phyloP scores from a whole-genome alignment of 257 asterid species.

The Primulina eburnea region DNA sequence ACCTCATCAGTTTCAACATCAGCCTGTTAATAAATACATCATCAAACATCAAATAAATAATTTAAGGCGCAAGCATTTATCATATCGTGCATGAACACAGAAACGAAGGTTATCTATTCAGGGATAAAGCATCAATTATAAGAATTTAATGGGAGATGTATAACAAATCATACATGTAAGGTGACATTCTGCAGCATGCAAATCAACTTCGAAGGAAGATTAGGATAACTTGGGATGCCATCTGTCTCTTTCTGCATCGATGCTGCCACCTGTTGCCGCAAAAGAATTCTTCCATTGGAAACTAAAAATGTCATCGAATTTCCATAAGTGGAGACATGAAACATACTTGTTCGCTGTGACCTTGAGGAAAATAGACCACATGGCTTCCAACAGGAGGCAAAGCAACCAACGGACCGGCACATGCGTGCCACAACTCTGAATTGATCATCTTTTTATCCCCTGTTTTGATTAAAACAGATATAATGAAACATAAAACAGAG shows the following conservation, averaged over 20 bases:
- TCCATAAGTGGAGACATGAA: slow-evolving; percentile 14
- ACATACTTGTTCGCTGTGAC: slow-evolving; percentile 95
- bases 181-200: slow-evolving; percentile 94
- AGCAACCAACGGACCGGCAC: slow-evolving; percentile 95
- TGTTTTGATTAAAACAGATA: slow-evolving; percentile 25
- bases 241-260: slow-evolving; percentile 96
- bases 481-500: slow-evolving; percentile 3
- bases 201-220: slow-evolving; percentile 85
- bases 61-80: neutral
- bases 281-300: slow-evolving; percentile 2
- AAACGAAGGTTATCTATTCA: slow-evolving; percentile 4
- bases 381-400: slow-evolving; percentile 97
- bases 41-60: slow-evolving; percentile 2
- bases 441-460: slow-evolving; percentile 75
- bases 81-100: neutral
- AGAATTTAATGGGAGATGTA: neutral
- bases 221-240: slow-evolving; percentile 84
- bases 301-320: neutral
- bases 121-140: slow-evolving; percentile 8
- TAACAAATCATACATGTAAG: slow-evolving; percentile 60
- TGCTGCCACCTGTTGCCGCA: slow-evolving; percentile 71
- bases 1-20: slow-evolving; percentile 96
- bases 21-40: slow-evolving; percentile 49
- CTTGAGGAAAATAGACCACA: slow-evolving; percentile 94
- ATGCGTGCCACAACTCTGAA: slow-evolving; percentile 99